Evolutionary conservation across 2,329 filamentous ascomycete genomes (phyloP).

Genomic region (Trichoderma lentiforme): DNA sequence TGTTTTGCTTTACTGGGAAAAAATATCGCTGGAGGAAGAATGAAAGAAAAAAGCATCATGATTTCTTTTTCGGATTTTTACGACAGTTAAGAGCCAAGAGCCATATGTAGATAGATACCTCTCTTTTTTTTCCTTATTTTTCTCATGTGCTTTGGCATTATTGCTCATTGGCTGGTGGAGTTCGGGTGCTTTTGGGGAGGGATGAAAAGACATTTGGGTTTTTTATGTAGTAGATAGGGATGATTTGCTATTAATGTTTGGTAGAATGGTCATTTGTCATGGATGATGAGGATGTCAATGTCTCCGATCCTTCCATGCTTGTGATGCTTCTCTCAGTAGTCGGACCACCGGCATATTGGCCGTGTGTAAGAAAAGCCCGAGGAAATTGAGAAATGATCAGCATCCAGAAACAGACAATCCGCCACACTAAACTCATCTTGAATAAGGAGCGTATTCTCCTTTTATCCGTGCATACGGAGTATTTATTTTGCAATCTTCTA

Average conservation of each 20-base stretch:
- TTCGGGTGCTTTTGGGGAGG: background rate
- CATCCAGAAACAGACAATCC: background rate
- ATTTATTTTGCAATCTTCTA: background rate
- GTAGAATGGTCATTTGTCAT: background rate
- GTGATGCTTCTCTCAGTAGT: background rate
- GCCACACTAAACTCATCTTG: background rate
- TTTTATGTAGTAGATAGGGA: background rate
- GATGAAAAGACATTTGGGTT: background rate
- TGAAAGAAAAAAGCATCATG: background rate
- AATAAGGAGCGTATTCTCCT: background rate
- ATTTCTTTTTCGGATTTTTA: background rate
- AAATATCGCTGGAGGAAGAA: background rate
- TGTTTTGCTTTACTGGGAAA: background rate
- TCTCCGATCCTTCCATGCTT: background rate
- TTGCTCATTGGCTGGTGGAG: conserved; percentile 8
- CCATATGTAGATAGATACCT: conserved; percentile 14
- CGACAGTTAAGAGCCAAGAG: background rate
- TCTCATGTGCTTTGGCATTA: conserved; percentile 4
- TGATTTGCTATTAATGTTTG: background rate
- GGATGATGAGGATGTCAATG: background rate
- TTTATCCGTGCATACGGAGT: background rate
- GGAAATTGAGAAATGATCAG: background rate
- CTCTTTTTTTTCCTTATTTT: background rate
- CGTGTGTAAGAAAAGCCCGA: background rate
- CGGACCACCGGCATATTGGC: too few relatives aligned